Evolutionary conservation across 768 basidiomycete genomes (phyloP).

Genomic region (Suillus alpinus): DNA sequence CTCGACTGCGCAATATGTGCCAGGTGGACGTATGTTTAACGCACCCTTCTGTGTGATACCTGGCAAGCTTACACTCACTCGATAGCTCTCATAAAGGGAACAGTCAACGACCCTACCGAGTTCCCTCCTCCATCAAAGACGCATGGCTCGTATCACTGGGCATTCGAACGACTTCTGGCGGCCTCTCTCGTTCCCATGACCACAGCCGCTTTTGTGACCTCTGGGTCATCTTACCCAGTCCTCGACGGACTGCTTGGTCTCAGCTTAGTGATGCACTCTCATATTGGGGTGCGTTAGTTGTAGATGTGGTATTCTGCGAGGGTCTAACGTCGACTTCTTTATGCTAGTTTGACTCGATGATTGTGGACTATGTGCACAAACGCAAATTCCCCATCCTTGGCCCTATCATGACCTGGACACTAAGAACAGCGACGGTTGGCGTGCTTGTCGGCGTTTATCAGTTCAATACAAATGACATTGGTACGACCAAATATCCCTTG

Average conservation of each 20-base stretch:
- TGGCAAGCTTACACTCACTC: background rate
- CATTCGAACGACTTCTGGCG: constrained; percentile 90
- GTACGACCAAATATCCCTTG: constrained; percentile 46
- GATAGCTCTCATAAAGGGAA: constrained; percentile 81
- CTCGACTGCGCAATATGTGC: constrained; percentile 46
- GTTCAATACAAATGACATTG: constrained; percentile 98
- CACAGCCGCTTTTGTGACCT: constrained; percentile 82
- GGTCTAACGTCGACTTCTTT: background rate
- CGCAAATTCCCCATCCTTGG: constrained; percentile 92
- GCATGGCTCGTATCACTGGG: constrained; percentile 90
- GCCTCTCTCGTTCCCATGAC: constrained; percentile 90
- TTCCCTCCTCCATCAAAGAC: constrained; percentile 80
- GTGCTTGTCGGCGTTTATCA: constrained; percentile 91
- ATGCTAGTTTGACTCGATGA: constrained; percentile 66
- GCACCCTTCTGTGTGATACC: background rate
- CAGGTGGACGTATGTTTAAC: constrained; percentile 35
- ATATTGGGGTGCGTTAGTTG: constrained; percentile 77
- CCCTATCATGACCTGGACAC: constrained; percentile 64
- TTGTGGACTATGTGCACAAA: constrained; percentile 89
- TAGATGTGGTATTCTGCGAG: background rate
- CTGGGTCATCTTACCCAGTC: constrained; percentile 73
- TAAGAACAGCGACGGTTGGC: constrained; percentile 75
- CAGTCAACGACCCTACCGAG: constrained; percentile 90
- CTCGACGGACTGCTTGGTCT: constrained; percentile 88
- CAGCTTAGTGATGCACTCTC: constrained; percentile 89